These are phyloP conservation scores for Trametes maxima DNA, from an alignment of 768 basidiomycete genomes.

Conservation along the genomic window DNA sequence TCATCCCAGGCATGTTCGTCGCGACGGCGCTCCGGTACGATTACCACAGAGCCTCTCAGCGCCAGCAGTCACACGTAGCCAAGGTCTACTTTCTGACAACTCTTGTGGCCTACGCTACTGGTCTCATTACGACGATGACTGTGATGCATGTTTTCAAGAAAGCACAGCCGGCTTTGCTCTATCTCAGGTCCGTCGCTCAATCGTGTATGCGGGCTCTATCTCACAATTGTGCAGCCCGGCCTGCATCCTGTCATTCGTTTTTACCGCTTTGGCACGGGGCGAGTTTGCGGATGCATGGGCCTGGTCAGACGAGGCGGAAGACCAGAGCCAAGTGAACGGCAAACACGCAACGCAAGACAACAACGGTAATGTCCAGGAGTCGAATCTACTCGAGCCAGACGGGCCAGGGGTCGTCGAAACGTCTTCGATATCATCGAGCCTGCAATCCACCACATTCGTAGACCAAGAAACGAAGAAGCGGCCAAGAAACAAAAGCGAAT, in stretches of 20 bases:
- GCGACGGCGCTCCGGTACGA: conserved; percentile 89
- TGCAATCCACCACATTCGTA: not conserved
- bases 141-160: conserved; percentile 80
- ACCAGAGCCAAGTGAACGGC: conserved; percentile 4
- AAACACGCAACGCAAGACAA: not conserved
- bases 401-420: not conserved
- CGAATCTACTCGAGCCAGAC: no score
- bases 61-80: conserved; percentile 42
- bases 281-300: conserved; percentile 72
- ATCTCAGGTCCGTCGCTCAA: conserved; percentile 65
- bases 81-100: conserved; percentile 79
- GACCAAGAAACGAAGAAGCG: conserved; percentile 3
- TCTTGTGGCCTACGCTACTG: conserved; percentile 71
- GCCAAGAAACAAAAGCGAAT: conserved; percentile 6
- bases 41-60: conserved; percentile 42
- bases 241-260: conserved; percentile 70
- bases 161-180: conserved; percentile 92
- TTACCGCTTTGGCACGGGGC: conserved; percentile 60
- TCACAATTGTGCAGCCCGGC: conserved; percentile 54
- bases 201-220: not conserved
- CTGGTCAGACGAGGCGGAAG: conserved; percentile 59
- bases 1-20: conserved; percentile 69
- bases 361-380: not conserved
- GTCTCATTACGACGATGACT: conserved; percentile 73
- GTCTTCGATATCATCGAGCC: not conserved